Percentiles rank a stretch among this genome's conserved stretches.
Conservation (phyloP, 352 stramenopile genomes). For the Phytophthora sp. region DNA sequence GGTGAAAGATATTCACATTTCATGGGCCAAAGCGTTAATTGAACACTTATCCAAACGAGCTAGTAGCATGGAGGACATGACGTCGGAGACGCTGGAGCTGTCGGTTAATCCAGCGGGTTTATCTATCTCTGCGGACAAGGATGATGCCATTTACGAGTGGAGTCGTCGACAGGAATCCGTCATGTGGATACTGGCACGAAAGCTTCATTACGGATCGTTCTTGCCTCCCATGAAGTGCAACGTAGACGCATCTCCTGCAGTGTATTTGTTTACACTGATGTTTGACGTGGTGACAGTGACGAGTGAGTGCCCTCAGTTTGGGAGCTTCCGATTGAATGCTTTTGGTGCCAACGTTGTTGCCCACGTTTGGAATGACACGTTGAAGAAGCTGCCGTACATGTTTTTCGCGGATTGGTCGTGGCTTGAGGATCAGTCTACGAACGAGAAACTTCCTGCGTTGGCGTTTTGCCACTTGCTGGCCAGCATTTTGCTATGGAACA, state of each 20-base stretch:
- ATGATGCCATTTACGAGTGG: conserved; percentile 38
- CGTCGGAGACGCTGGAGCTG: conserved; percentile 24
- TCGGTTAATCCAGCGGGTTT: conserved; percentile 34
- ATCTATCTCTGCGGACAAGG: conserved; percentile 20
- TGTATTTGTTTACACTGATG: conserved; percentile 60
- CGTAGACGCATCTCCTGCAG: conserved; percentile 39
- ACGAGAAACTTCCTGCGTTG: conserved; percentile 45
- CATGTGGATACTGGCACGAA: conserved; percentile 33
- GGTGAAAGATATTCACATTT: conserved; percentile 39
- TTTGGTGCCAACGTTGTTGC: conserved; percentile 49
- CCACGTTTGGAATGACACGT: conserved; percentile 50
- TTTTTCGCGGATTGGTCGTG: conserved; percentile 75
- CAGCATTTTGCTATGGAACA: conserved; percentile 55
- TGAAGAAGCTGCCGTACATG: conserved; percentile 59
- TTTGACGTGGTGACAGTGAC: conserved; percentile 51
- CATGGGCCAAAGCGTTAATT: conserved; percentile 35
- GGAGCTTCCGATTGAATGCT: conserved; percentile 49
- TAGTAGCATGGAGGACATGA: conserved; percentile 4
- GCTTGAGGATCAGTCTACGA: conserved; percentile 59
- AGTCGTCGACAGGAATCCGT: conserved; percentile 39
- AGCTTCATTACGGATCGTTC: conserved; percentile 27
- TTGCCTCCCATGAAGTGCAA: conserved; percentile 33
- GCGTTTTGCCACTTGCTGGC: conserved; percentile 60
- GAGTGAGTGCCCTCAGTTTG: conserved; percentile 29
- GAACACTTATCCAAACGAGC: conserved; percentile 28